Conservation (phyloP, 2,329 filamentous ascomycete genomes). For the Chlorencoelia australis region DNA sequence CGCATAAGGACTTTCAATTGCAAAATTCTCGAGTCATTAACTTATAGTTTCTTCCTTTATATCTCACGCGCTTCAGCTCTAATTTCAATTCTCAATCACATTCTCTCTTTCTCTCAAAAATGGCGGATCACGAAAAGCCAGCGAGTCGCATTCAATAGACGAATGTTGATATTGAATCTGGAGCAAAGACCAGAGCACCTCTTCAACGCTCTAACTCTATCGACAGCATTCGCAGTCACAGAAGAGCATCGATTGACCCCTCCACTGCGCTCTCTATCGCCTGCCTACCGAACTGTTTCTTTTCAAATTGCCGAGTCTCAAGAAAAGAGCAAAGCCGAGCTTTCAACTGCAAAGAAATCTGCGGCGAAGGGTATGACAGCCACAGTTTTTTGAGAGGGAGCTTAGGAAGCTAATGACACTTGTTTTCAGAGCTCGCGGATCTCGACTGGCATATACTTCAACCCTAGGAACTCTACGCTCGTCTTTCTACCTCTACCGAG, state of each 20-base stretch:
- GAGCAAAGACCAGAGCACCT: slow-evolving; percentile 8
- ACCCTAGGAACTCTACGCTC: slow-evolving; percentile 45
- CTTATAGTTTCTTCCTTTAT: no score
- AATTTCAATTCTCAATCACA: no score
- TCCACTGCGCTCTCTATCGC: slow-evolving; percentile 39
- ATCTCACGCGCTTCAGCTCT: no score
- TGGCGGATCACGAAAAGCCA: slow-evolving; percentile 16
- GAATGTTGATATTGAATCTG: slow-evolving; percentile 17
- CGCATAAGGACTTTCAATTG: no score
- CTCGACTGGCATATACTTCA: slow-evolving; percentile 60
- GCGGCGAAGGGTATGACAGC: slow-evolving; percentile 34
- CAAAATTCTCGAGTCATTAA: no score
- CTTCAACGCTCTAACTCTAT: slow-evolving; percentile 23
- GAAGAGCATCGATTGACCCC: slow-evolving; percentile 30
- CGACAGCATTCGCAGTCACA: slow-evolving; percentile 17
- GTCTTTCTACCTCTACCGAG: slow-evolving; percentile 44
- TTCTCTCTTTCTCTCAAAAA: slow-evolving; percentile 10
- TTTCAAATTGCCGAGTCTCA: slow-evolving; percentile 47
- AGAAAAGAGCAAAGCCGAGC: slow-evolving; percentile 33
- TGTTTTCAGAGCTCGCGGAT: slow-evolving; percentile 42
- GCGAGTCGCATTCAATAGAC: slow-evolving; percentile 21
- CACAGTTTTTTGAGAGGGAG: background rate
- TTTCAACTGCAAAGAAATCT: slow-evolving; percentile 33
- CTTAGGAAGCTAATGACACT: slow-evolving; percentile 13
- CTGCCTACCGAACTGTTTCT: slow-evolving; percentile 46